Conservation (phyloP, 768 basidiomycete species). For the Suillus paluster region DNA sequence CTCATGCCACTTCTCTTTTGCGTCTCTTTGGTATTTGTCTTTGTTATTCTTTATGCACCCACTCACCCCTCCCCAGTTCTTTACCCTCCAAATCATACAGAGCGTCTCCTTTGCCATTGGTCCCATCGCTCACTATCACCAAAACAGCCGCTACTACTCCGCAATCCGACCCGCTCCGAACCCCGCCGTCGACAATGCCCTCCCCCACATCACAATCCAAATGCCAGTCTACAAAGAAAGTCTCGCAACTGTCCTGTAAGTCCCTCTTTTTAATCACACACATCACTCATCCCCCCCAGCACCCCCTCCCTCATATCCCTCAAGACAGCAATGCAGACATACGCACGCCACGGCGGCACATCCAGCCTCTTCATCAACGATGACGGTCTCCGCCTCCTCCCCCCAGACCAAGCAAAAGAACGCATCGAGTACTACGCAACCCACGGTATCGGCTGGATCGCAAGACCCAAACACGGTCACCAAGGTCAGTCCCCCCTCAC, state of each 20-base stretch:
- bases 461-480: constrained; percentile 58
- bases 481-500: constrained; percentile 43
- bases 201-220: constrained; percentile 57
- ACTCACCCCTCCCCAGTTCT: constrained; percentile 34
- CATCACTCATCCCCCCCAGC: constrained; percentile 17
- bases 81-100: constrained; percentile 45
- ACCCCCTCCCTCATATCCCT: constrained; percentile 56
- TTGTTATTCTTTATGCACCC: neutral
- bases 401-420: constrained; percentile 47
- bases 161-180: constrained; percentile 47
- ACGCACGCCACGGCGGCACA: constrained; percentile 67
- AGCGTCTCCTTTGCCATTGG: constrained; percentile 48
- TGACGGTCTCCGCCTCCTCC: constrained; percentile 60
- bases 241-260: constrained; percentile 54
- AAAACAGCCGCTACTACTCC: constrained; percentile 61
- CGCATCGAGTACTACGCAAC: constrained; percentile 58
- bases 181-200: constrained; percentile 46
- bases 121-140: constrained; percentile 53
- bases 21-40: constrained; percentile 46
- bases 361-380: constrained; percentile 64
- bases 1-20: constrained; percentile 48
- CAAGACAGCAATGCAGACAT: constrained; percentile 65
- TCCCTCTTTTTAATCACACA: constrained; percentile 16
- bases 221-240: constrained; percentile 64
- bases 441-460: constrained; percentile 63